Conservation (phyloP, 2,329 filamentous ascomycete species). For the Penicillium sp. region DNA sequence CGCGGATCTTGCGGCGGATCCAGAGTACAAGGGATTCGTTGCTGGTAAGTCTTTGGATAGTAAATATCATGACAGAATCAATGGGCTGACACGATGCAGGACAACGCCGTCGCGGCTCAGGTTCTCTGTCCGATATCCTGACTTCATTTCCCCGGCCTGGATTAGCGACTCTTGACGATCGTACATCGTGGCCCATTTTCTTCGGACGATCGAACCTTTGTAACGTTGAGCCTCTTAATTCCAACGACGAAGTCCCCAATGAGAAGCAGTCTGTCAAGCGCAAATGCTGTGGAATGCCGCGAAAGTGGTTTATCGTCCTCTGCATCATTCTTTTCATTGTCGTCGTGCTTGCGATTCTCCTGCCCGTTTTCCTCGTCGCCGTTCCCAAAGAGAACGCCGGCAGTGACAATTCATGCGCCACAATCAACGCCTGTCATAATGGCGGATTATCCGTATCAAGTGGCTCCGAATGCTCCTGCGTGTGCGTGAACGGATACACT, state of each 20-base stretch:
- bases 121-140: slow-evolving; percentile 63
- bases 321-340: slow-evolving; percentile 67
- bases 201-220: slow-evolving; percentile 36
- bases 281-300: slow-evolving; percentile 78
- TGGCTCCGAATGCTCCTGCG: slow-evolving; percentile 71
- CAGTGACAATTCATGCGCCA: slow-evolving; percentile 52
- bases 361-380: slow-evolving; percentile 67
- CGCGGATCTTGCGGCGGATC: slow-evolving; percentile 46
- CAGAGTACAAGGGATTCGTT: slow-evolving; percentile 26
- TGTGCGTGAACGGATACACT: slow-evolving; percentile 86
- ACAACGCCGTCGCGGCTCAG: slow-evolving; percentile 43
- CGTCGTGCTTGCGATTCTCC: slow-evolving; percentile 75
- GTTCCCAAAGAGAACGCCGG: slow-evolving; percentile 51
- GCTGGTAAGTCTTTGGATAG: slow-evolving; percentile 28
- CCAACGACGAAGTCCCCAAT: slow-evolving; percentile 22
- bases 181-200: slow-evolving; percentile 40
- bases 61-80: neutral
- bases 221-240: slow-evolving; percentile 27
- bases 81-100: slow-evolving; percentile 11
- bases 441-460: slow-evolving; percentile 74
- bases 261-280: slow-evolving; percentile 42
- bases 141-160: slow-evolving; percentile 62
- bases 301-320: slow-evolving; percentile 71
- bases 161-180: slow-evolving; percentile 47
- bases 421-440: slow-evolving; percentile 67